phyloP scores from a whole-genome alignment of 2,329 filamentous ascomycete species.

The Arthrobotrys megalospora region DNA sequence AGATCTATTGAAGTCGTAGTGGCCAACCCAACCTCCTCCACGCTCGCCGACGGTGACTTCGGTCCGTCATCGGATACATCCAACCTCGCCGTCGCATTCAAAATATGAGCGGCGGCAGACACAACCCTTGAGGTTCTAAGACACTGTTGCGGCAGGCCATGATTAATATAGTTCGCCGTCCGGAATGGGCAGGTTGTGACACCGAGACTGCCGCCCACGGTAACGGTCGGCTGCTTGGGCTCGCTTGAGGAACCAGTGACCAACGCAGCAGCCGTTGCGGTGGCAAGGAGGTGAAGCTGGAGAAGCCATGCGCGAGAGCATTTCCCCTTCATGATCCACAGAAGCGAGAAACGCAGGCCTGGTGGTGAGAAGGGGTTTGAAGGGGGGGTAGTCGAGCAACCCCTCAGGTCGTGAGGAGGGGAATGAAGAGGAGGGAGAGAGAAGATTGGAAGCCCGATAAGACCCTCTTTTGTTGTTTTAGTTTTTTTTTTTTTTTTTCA shows the following conservation, averaged over 20 bases:
- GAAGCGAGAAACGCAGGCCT: background rate
- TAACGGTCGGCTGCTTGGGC: conserved; percentile 50
- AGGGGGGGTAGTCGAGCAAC: conserved; percentile 6
- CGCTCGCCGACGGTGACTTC: conserved; percentile 32
- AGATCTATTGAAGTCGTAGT: conserved; percentile 52
- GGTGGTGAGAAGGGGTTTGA: background rate
- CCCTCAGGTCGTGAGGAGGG: conserved; percentile 14
- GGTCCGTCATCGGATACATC: conserved; percentile 10
- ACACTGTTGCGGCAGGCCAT: conserved; percentile 82
- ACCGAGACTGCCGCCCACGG: conserved; percentile 30
- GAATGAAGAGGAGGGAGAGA: background rate
- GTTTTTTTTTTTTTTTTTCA: conserved; percentile 6
- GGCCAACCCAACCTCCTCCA: conserved; percentile 42
- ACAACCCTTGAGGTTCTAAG: conserved; percentile 70
- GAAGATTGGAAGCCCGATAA: background rate
- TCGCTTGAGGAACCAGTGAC: conserved; percentile 51
- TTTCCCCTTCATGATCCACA: conserved; percentile 60
- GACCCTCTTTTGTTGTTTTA: background rate
- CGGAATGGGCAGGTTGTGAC: conserved; percentile 71
- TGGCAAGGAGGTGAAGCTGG: conserved; percentile 44
- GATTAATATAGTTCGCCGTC: conserved; percentile 86
- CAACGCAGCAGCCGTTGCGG: conserved; percentile 34
- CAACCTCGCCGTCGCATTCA: conserved; percentile 29
- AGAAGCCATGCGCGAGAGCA: conserved; percentile 49
- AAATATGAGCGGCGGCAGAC: conserved; percentile 27